phyloP scores from a whole-genome alignment of 2,329 filamentous ascomycete genomes.

The Botrytis fragariae region DNA sequence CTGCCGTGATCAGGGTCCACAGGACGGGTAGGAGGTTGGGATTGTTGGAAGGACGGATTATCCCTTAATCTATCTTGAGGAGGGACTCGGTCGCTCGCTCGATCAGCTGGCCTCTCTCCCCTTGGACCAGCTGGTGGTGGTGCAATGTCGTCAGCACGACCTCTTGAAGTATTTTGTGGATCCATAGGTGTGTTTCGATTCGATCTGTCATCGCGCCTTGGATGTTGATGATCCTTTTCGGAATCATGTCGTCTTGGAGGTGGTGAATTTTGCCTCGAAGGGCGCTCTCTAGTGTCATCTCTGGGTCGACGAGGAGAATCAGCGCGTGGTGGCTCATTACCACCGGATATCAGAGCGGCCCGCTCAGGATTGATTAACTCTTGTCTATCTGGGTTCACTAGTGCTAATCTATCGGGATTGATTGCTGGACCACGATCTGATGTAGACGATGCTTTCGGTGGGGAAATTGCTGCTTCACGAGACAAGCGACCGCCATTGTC shows the following conservation, averaged over 20 bases:
- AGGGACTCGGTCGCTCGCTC: constrained; percentile 44
- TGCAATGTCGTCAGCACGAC: constrained; percentile 31
- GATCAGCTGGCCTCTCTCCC: constrained; percentile 45
- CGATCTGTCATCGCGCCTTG: constrained; percentile 35
- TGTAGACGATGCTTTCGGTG: constrained; percentile 30
- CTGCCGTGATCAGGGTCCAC: constrained; percentile 51
- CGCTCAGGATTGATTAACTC: constrained; percentile 39
- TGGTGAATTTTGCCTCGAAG: constrained; percentile 49
- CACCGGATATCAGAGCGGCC: constrained; percentile 37
- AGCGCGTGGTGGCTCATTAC: constrained; percentile 31
- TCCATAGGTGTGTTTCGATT: constrained; percentile 29
- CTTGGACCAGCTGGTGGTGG: constrained; percentile 38
- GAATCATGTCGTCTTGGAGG: constrained; percentile 51
- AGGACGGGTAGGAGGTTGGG: constrained; percentile 39
- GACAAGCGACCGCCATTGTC: constrained; percentile 34
- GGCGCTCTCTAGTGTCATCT: constrained; percentile 35
- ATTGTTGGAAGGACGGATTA: constrained; percentile 40
- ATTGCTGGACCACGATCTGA: constrained; percentile 30
- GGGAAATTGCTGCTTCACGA: constrained; percentile 36
- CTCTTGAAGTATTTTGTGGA: constrained; percentile 26
- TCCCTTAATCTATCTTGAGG: constrained; percentile 41
- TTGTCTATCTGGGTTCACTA: constrained; percentile 34
- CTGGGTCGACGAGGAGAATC: constrained; percentile 36
- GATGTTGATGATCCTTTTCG: constrained; percentile 40
- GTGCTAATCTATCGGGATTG: constrained; percentile 31